Evolutionary conservation across 805 yeast species (phyloP).

Genomic region (Phaffomyces opuntiae): DNA sequence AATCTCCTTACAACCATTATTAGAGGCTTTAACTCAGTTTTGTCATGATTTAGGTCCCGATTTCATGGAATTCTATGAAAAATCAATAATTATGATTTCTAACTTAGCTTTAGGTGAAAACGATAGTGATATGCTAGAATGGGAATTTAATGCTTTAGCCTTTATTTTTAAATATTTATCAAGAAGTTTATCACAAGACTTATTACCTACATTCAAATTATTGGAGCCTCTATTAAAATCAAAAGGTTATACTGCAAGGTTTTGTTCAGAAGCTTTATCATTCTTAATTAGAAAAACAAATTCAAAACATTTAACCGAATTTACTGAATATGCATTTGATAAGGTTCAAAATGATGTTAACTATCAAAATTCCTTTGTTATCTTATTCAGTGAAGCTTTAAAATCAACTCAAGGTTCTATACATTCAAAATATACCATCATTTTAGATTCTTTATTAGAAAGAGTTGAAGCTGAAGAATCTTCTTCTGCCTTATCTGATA

Average conservation of each 20-base stretch:
- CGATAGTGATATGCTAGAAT: conserved; percentile 61
- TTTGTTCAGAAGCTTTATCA: conserved; percentile 86
- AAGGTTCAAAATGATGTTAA: conserved; percentile 34
- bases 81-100: conserved; percentile 44
- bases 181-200: conserved; percentile 50
- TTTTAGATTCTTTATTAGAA: conserved; percentile 40
- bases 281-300: conserved; percentile 69
- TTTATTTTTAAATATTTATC: conserved; percentile 85
- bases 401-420: conserved; percentile 63
- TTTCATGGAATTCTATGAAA: conserved; percentile 62
- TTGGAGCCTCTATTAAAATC: conserved; percentile 59
- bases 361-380: conserved; percentile 51
- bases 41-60: conserved; percentile 92
- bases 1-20: conserved; percentile 68
- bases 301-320: conserved; percentile 35
- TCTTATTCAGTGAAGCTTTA: conserved; percentile 66
- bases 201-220: conserved; percentile 60
- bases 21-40: conserved; percentile 78
- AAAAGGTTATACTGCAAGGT: conserved; percentile 64
- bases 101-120: conserved; percentile 43
- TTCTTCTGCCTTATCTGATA: conserved; percentile 48
- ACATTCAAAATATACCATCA: conserved; percentile 60
- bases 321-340: conserved; percentile 38
- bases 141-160: conserved; percentile 80
- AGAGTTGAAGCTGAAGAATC: conserved; percentile 18